phyloP scores from a whole-genome alignment of 2,329 filamentous ascomycete genomes.

The Ascosphaera apis region DNA sequence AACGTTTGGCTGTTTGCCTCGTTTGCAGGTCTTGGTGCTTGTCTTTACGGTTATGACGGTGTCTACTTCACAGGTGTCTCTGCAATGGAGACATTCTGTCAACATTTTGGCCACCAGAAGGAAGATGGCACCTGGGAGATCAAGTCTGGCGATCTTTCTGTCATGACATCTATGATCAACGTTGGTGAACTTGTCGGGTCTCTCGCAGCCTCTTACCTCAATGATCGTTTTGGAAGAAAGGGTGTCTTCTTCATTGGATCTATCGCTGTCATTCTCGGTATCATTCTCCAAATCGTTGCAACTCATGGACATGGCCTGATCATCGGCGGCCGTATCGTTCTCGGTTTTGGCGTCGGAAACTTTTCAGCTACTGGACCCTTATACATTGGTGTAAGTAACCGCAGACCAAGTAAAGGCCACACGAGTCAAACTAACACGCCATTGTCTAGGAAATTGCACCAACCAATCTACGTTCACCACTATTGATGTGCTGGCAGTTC shows the following conservation, averaged over 20 bases:
- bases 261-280: conserved; percentile 10
- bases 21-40: conserved; percentile 17
- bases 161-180: conserved; percentile 20
- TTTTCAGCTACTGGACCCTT: conserved; percentile 18
- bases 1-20: conserved; percentile 14
- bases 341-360: conserved; percentile 15
- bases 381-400: conserved; percentile 12
- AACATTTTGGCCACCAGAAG: conserved; percentile 12
- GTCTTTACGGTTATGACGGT: conserved; percentile 17
- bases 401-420: too few relatives aligned
- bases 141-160: conserved; percentile 8
- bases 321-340: conserved; percentile 9
- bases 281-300: conserved; percentile 5
- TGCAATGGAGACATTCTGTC: conserved; percentile 14
- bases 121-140: conserved; percentile 12
- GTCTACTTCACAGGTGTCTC: conserved; percentile 18
- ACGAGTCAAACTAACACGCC: too few relatives aligned
- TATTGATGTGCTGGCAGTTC: conserved; percentile 21
- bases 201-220: conserved; percentile 15
- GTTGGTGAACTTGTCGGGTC: conserved; percentile 18
- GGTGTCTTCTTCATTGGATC: conserved; percentile 12
- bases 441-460: conserved; percentile 12
- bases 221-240: conserved; percentile 15
- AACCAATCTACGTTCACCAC: conserved; percentile 12
- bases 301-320: conserved; percentile 6